Evolutionary conservation across 495 filamentous ascomycete genomes (phyloP).

Genomic region (Hypoxylon intermedium): DNA sequence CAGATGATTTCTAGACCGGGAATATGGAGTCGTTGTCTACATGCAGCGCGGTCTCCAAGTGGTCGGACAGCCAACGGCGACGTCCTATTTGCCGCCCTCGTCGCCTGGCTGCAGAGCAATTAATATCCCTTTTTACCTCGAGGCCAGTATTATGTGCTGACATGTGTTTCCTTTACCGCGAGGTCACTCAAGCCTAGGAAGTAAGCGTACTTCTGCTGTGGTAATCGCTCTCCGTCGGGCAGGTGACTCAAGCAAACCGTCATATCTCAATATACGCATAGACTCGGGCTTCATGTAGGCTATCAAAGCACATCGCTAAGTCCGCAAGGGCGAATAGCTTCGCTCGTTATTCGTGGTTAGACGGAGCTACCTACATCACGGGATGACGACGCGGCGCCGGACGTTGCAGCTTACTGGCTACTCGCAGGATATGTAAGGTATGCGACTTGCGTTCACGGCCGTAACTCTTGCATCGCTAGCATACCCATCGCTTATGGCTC

Average conservation of each 20-base stretch:
- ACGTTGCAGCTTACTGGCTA: slow-evolving; percentile 6
- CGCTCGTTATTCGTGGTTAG: slow-evolving; percentile 20
- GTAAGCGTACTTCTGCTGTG: not conserved
- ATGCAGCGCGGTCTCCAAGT: slow-evolving; percentile 4
- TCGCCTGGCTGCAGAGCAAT: slow-evolving; percentile 22
- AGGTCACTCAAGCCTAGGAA: slow-evolving; percentile 6
- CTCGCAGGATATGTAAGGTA: no score
- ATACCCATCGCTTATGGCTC: not conserved
- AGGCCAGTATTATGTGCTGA: slow-evolving; percentile 5
- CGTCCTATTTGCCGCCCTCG: slow-evolving; percentile 10
- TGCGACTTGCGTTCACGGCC: slow-evolving; percentile 26
- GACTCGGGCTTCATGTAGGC: slow-evolving; percentile 12
- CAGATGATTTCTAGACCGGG: slow-evolving; percentile 13
- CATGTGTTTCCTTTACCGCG: slow-evolving; percentile 7
- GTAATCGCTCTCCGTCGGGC: slow-evolving; percentile 9
- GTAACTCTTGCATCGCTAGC: slow-evolving; percentile 14
- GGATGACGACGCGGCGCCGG: slow-evolving; percentile 18
- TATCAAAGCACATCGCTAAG: slow-evolving; percentile 6
- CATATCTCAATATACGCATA: not conserved
- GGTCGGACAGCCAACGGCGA: slow-evolving; percentile 15
- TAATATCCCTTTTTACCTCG: slow-evolving; percentile 12
- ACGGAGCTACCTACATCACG: slow-evolving; percentile 5
- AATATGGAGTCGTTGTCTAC: slow-evolving; percentile 2
- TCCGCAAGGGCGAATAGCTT: slow-evolving; percentile 4
- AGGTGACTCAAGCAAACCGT: slow-evolving; percentile 24